A percentile compares a stretch with the other conserved stretches of the same genome.
Evolutionary conservation across 129 eudicot genomes (phyloP).

Genomic region (Lactuca sativa): DNA sequence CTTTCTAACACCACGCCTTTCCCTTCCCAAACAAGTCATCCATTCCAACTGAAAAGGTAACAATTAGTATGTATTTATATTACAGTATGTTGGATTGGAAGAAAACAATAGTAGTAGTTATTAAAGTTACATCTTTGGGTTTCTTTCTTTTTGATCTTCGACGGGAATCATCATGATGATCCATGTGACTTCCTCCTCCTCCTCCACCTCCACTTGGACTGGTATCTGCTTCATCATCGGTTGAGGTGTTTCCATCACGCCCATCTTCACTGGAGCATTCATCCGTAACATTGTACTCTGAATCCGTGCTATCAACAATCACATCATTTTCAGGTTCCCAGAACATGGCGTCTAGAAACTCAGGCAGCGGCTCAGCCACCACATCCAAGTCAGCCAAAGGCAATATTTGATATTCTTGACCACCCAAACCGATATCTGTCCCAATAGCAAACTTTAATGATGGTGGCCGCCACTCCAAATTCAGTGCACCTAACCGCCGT

Average conservation of each 20-base stretch:
- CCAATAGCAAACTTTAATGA: slow-evolving; percentile 68
- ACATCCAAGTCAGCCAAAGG: slow-evolving; percentile 85
- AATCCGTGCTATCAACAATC: slow-evolving; percentile 76
- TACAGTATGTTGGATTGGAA: too few species aligned
- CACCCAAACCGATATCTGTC: slow-evolving; percentile 80
- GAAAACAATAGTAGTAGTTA: background rate
- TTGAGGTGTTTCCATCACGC: slow-evolving; percentile 44
- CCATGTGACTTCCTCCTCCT: slow-evolving; percentile 40
- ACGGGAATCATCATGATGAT: slow-evolving; percentile 42
- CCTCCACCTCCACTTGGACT: slow-evolving; percentile 19
- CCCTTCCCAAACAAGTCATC: slow-evolving; percentile 55
- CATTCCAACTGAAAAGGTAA: slow-evolving; percentile 49
- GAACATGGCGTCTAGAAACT: slow-evolving; percentile 67
- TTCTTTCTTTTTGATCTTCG: slow-evolving; percentile 78
- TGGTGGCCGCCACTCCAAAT: slow-evolving; percentile 90
- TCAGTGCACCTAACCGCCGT: slow-evolving; percentile 83
- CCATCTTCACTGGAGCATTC: slow-evolving; percentile 67
- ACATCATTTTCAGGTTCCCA: slow-evolving; percentile 90
- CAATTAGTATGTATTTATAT: too few species aligned
- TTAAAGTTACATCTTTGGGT: slow-evolving; percentile 48
- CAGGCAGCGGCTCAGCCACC: slow-evolving; percentile 73
- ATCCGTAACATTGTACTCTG: slow-evolving; percentile 74
- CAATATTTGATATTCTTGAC: slow-evolving; percentile 76
- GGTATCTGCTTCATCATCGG: slow-evolving; percentile 53
- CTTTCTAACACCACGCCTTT: slow-evolving; percentile 38